Evolutionary conservation across 2,329 filamentous ascomycete genomes (phyloP), one percentile per base, ranked within the genome.

Genomic region (Diaporthe vaccinii): DNA sequence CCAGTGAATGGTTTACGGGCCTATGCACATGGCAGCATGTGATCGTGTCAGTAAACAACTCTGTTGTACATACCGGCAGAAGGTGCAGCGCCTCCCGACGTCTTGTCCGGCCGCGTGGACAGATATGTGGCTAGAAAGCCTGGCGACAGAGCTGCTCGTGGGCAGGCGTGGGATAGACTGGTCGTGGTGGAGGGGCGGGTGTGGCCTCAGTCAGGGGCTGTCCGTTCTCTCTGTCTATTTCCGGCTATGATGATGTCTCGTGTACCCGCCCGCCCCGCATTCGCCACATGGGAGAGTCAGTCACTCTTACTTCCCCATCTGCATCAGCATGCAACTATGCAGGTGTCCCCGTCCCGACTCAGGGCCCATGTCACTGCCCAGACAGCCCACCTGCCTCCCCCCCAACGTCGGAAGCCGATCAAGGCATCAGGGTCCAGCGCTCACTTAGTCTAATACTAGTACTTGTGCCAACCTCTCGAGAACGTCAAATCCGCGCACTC

Each of bases 251-350:
- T 20, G 58, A 73, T 44, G 71, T 73, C 58, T 65, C 51, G 10
- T 34, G 46, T 73, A 73, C 71, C 71, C 71, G 71, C 71, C 17
- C 9, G 51, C 71, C 71, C 71, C 71, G 71, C 71, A 65, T 12
- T 55, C 39, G 46, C 44, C 58, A 73, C 71, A 57, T 65, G 58
- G 55, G 39, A 65, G 71, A 65, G 46, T 61, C 58, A 46, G 71
- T 73, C n/a, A 28, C 71, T 44, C 71, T 46, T 61, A 73, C 71
- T 55, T 73, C 17, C 46, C 55, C 39, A 71, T 59, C 28, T 53
- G 31, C 51, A 61, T 28, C 58, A 28, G 59, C 44, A 65, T 53
- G 44, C 28, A 34, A 25, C 25, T 15, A 31, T 49, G 41, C 61
- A 36, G 20, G 14, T 46, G 61, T n/a, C 28, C 46, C 46, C 14